Percentiles rank a stretch among this genome's conserved stretches.
phyloP scores from a whole-genome alignment of 352 stramenopile genomes.

The Globisporangium splendens region DNA sequence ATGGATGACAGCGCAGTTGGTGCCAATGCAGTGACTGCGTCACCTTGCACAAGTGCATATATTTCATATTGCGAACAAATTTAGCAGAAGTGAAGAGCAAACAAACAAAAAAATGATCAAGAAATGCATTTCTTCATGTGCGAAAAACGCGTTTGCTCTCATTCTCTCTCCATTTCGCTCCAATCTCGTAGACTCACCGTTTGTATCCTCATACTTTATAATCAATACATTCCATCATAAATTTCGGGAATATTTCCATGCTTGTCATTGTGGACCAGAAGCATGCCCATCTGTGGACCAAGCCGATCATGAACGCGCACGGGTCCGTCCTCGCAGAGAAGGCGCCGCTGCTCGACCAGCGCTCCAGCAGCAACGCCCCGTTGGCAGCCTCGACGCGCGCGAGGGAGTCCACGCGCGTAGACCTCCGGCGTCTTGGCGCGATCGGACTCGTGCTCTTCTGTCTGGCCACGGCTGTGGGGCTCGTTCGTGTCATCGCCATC shows the following conservation, averaged over 20 bases:
- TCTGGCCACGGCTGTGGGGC: slow-evolving; percentile 12
- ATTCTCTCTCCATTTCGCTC: too few species aligned
- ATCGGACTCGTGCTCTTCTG: slow-evolving; percentile 20
- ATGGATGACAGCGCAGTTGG: slow-evolving; percentile 14
- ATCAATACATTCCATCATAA: background rate
- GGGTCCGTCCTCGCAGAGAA: slow-evolving; percentile 13
- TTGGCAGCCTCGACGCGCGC: background rate
- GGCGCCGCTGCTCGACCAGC: slow-evolving; percentile 10
- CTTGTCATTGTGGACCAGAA: background rate
- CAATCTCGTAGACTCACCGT: too few species aligned
- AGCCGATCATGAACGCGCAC: slow-evolving; percentile 6
- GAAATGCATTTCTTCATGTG: background rate
- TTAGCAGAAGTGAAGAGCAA: background rate
- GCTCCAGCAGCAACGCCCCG: background rate
- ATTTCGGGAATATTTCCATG: background rate
- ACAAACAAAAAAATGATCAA: background rate
- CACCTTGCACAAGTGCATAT: background rate
- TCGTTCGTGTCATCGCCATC: slow-evolving; percentile 15
- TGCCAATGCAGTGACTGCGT: background rate
- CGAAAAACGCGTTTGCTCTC: too few species aligned
- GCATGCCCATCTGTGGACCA: background rate
- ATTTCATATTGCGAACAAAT: background rate
- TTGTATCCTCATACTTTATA: background rate
- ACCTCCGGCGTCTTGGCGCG: slow-evolving; percentile 13
- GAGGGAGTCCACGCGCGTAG: slow-evolving; percentile 15